Conservation (phyloP, 1,284 basidiomycete species). For the Trametes sp. region DNA sequence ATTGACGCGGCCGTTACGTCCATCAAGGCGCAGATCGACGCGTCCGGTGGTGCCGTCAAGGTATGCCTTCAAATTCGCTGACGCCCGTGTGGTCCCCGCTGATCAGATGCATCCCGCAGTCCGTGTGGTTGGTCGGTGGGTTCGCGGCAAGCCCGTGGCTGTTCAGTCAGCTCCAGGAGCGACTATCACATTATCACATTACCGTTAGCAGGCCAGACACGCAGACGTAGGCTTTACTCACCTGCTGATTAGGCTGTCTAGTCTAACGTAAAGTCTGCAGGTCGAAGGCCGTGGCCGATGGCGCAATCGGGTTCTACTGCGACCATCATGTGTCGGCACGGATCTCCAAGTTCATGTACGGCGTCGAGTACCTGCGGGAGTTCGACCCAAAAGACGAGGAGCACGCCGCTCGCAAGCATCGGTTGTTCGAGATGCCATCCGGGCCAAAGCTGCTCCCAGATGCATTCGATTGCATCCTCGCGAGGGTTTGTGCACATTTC, state of each 20-base stretch:
- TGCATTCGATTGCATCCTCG: constrained; percentile 81
- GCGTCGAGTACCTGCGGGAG: constrained; percentile 77
- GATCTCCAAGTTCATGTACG: constrained; percentile 81
- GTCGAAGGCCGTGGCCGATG: constrained; percentile 83
- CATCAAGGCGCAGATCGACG: constrained; percentile 74
- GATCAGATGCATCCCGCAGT: constrained; percentile 45
- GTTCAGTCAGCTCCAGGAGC: constrained; percentile 75
- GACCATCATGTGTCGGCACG: constrained; percentile 82
- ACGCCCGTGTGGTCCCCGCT: neutral
- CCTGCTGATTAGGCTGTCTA: neutral
- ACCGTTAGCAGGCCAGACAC: constrained; percentile 76
- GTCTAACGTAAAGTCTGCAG: constrained; percentile 43
- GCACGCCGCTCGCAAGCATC: constrained; percentile 65
- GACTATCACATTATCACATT: constrained; percentile 60
- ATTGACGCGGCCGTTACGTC: constrained; percentile 72
- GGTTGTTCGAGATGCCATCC: constrained; percentile 76
- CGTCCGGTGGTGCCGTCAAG: constrained; percentile 70
- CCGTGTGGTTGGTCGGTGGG: constrained; percentile 81
- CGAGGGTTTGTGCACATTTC: constrained; percentile 55
- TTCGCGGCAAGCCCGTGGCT: constrained; percentile 83
- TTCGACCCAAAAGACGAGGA: constrained; percentile 70
- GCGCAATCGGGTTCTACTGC: constrained; percentile 82
- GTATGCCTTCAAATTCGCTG: constrained; percentile 41
- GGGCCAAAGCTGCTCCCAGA: constrained; percentile 77
- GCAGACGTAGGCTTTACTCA: constrained; percentile 59